These are phyloP conservation scores for Zymoseptoria passerinii DNA, from an alignment of 2,329 filamentous ascomycete species.

Conservation along the genomic window DNA sequence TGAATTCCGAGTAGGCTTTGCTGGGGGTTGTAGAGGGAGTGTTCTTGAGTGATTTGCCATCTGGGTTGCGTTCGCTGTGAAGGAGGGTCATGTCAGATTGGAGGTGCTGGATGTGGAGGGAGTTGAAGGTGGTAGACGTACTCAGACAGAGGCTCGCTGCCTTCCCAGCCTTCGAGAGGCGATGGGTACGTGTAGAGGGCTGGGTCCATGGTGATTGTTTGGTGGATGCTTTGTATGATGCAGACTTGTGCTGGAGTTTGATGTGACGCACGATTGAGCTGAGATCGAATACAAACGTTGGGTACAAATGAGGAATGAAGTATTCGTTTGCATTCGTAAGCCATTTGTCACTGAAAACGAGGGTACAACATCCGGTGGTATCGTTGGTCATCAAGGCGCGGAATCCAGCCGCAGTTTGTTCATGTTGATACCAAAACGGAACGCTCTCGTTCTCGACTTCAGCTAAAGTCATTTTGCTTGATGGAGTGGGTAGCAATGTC, in stretches of 20 bases:
- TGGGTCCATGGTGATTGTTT: conserved; percentile 34
- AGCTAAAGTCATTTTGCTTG: background rate
- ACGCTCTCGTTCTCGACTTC: background rate
- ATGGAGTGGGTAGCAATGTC: no score
- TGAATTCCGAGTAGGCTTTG: conserved; percentile 61
- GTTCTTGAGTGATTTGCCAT: conserved; percentile 73
- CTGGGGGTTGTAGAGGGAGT: conserved; percentile 52
- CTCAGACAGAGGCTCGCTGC: conserved; percentile 40
- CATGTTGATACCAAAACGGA: background rate
- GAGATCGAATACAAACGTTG: background rate
- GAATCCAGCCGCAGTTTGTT: background rate
- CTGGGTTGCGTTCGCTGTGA: conserved; percentile 32
- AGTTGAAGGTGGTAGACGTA: conserved; percentile 7
- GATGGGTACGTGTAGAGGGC: conserved; percentile 48
- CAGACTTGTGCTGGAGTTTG: background rate
- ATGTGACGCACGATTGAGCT: background rate
- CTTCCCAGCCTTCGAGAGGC: conserved; percentile 45
- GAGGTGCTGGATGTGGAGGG: background rate
- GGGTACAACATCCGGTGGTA: background rate
- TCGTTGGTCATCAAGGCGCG: background rate
- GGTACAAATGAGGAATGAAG: background rate
- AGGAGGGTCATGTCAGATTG: background rate
- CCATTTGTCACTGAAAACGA: background rate
- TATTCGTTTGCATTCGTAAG: background rate
- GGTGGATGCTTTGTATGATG: background rate